A percentile compares a stretch with the other conserved stretches of the same genome.
Evolutionary conservation across 1,284 basidiomycete species (phyloP).

Genomic region (Apiotrichum sp.): DNA sequence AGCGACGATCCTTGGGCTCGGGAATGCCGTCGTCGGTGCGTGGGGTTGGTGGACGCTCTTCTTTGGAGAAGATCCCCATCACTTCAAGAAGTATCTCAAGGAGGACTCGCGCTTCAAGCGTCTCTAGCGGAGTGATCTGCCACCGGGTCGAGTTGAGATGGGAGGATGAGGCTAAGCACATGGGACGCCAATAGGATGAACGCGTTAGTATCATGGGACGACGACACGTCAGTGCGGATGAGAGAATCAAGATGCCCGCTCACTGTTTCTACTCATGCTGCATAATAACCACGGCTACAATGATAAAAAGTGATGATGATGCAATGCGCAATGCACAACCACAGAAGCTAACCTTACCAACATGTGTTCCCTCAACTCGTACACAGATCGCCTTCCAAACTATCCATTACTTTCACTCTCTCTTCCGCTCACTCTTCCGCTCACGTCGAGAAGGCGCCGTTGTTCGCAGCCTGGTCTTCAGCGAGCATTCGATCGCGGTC

Average conservation of each 20-base stretch:
- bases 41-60: constrained; percentile 46
- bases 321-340: neutral
- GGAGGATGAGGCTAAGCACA: no score
- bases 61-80: constrained; percentile 35
- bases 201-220: no score
- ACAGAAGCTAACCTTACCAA: neutral
- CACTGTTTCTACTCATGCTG: no score
- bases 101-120: constrained; percentile 19
- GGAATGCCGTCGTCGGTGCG: constrained; percentile 33
- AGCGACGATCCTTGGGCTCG: constrained; percentile 28
- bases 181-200: no score
- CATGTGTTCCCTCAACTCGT: no score
- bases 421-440: neutral
- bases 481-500: constrained; percentile 44
- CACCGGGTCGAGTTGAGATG: no score
- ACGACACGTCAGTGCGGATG: no score
- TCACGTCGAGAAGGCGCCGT: neutral
- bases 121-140: constrained; percentile 1
- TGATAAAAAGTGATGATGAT: constrained; percentile 87
- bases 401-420: neutral
- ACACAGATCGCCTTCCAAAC: neutral
- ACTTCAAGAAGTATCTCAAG: constrained; percentile 24
- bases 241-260: no score
- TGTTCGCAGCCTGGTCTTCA: constrained; percentile 39
- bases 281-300: constrained; percentile 54